Percentiles rank a stretch among this genome's conserved stretches.
These are phyloP conservation scores for Climacium dendroides DNA, from an alignment of 225 moss, liverwort and hornwort species.

Conservation along the genomic window DNA sequence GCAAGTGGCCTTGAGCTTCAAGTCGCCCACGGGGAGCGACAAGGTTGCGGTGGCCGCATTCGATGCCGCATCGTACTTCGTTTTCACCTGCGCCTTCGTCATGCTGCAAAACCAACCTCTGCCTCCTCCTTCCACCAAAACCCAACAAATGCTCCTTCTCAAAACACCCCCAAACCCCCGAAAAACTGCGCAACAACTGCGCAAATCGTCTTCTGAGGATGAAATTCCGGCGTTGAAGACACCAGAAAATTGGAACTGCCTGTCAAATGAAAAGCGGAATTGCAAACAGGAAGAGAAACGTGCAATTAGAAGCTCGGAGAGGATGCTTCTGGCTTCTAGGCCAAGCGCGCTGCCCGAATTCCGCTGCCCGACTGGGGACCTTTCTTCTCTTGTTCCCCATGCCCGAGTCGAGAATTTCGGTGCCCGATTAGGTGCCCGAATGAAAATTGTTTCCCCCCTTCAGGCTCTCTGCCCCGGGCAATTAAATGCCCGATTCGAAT, in stretches of 20 bases:
- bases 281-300: neutral
- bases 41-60: slow-evolving; percentile 67
- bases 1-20: slow-evolving; percentile 76
- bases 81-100: slow-evolving; percentile 67
- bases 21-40: slow-evolving; percentile 54
- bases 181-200: neutral
- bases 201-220: neutral
- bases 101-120: slow-evolving; percentile 1
- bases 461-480: neutral
- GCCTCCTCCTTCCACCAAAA: neutral
- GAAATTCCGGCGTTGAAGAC: neutral
- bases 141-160: neutral
- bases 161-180: neutral
- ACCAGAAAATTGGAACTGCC: neutral
- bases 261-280: neutral
- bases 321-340: neutral
- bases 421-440: neutral
- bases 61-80: slow-evolving; percentile 61
- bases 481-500: neutral
- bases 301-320: neutral
- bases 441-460: neutral
- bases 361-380: neutral
- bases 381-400: neutral
- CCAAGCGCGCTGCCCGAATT: neutral
- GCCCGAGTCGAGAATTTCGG: neutral